Evolutionary conservation across 768 basidiomycete species (phyloP).

Genomic region (Tremella yokohamensis): DNA sequence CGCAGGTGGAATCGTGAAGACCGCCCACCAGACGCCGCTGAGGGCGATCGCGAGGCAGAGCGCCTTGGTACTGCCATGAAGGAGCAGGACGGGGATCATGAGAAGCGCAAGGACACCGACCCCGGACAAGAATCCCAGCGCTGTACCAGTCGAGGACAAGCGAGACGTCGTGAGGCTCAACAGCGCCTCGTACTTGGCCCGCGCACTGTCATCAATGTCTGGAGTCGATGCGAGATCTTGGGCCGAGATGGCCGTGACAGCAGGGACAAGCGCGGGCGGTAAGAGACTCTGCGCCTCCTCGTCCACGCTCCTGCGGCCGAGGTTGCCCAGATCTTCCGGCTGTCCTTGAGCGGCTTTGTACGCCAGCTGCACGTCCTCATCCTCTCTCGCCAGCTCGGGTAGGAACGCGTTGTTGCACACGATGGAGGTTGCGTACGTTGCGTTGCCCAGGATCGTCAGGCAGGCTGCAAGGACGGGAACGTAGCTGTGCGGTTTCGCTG

Average conservation of each 20-base stretch:
- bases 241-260: slow-evolving; percentile 26
- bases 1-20: slow-evolving; percentile 74
- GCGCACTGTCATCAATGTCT: neutral
- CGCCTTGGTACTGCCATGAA: slow-evolving; percentile 72
- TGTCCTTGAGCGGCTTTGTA: slow-evolving; percentile 20
- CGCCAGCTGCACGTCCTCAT: slow-evolving; percentile 49
- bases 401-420: slow-evolving; percentile 91
- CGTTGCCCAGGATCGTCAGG: slow-evolving; percentile 73
- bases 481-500: slow-evolving; percentile 56
- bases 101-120: slow-evolving; percentile 61
- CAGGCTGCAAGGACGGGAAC: slow-evolving; percentile 68
- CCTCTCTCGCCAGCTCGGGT: slow-evolving; percentile 65
- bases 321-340: neutral
- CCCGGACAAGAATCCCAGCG: slow-evolving; percentile 78
- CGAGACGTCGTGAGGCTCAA: slow-evolving; percentile 73
- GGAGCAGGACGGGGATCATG: slow-evolving; percentile 64
- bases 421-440: slow-evolving; percentile 76
- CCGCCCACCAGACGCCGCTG: slow-evolving; percentile 83
- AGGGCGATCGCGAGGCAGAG: slow-evolving; percentile 77
- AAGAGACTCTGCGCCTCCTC: slow-evolving; percentile 11
- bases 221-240: slow-evolving; percentile 20
- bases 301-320: neutral
- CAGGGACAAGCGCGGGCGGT: slow-evolving; percentile 8
- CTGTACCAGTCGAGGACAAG: slow-evolving; percentile 80
- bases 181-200: slow-evolving; percentile 56